Evolutionary conservation across 495 filamentous ascomycete species (phyloP), one percentile per base, ranked within the genome.

Genomic region (Barbatosphaeria neglecta): DNA sequence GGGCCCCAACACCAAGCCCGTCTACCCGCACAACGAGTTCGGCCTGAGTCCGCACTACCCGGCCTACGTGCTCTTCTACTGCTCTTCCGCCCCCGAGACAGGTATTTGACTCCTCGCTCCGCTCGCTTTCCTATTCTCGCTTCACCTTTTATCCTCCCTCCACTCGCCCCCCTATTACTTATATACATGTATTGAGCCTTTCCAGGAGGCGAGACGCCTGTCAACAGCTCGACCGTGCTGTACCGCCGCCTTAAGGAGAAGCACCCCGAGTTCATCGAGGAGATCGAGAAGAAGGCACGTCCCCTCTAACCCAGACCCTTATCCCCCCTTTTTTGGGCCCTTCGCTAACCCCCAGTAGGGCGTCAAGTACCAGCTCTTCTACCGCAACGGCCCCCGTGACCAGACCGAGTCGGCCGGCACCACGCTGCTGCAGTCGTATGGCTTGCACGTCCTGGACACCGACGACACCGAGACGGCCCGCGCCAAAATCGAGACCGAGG

Each of bases 21-120:
- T 77, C 22, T 74, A 76, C 50, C 73, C 64, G 47, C 73, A 78
- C 55, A 76, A 75, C 46, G 74, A 76, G 48, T 76, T 72, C 4
- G 69, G 67, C 0, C 64, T 75, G 47, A 70, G 74, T 1, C 73
- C 72, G 10, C 73, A 77, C 49, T 68, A 68, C 6, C 73, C 73
- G 1, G 73, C 69, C 44, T 74, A 76, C 53, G 64, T 78, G 18
- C 66, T 76, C 47, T 75, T 76, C 58, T 76, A 72, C 22, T 60
- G 62, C 6, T 53, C 68, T 9, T 54, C 47, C 2, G 62, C 52
- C 1, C 65, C 68, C 0, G 45, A 43, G 8, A 58, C 43, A 2
- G 49, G 50, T 57, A 19, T 15, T n/a, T n/a, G 50, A 25, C 41
- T 7, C 42, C 9, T 19, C 22, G 8, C 20, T 16, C 13, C 17